Evolutionary conservation across 2,329 filamentous ascomycete species (phyloP).

Genomic region (Curvularia eragrostidis): DNA sequence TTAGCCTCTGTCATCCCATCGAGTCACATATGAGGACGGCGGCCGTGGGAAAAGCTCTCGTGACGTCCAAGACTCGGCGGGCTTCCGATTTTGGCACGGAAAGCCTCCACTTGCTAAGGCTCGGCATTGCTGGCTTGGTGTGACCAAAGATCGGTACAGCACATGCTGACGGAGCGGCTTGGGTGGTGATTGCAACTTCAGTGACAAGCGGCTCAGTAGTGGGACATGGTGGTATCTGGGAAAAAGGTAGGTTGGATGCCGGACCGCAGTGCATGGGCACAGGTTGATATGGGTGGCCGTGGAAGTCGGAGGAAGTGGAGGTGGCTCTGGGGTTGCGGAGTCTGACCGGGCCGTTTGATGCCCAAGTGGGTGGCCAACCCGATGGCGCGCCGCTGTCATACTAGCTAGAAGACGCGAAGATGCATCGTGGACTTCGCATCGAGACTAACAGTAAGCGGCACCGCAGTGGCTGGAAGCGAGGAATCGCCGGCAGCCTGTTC

Average conservation of each 20-base stretch:
- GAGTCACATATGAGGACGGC: background rate
- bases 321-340: conserved; percentile 3
- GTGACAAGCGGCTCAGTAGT: background rate
- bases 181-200: background rate
- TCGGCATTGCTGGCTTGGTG: conserved; percentile 2
- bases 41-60: conserved; percentile 1
- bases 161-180: background rate
- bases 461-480: too few relatives aligned
- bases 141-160: background rate
- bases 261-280: background rate
- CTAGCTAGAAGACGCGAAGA: conserved; percentile 7
- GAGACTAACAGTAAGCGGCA: background rate
- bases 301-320: background rate
- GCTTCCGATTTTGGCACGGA: conserved; percentile 7
- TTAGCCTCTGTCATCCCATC: background rate
- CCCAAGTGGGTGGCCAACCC: background rate
- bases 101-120: conserved; percentile 8
- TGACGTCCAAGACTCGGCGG: conserved; percentile 3
- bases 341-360: background rate
- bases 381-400: background rate
- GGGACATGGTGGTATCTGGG: background rate
- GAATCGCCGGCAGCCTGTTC: background rate
- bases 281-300: background rate
- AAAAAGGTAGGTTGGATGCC: background rate
- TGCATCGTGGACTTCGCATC: background rate